These are phyloP conservation scores for Laburnicola sp. DNA, from an alignment of 2,329 filamentous ascomycete genomes.

Conservation along the genomic window DNA sequence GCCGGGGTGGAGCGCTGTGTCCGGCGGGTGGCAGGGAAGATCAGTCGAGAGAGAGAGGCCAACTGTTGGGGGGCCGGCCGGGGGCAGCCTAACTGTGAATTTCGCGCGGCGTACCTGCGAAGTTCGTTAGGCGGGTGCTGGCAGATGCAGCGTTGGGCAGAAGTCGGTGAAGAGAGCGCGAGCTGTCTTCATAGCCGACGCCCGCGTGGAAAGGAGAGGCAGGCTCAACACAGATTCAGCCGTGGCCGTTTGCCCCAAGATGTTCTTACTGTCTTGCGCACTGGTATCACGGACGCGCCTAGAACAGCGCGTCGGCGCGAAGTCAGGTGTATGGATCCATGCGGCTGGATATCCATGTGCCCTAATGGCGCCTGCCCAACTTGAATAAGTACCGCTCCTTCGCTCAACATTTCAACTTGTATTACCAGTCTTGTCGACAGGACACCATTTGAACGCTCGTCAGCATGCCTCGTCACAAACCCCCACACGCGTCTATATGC, in stretches of 20 bases:
- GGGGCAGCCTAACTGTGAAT: too few relatives aligned
- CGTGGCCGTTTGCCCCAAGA: neutral
- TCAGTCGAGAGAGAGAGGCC: slow-evolving; percentile 4
- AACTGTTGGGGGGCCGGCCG: slow-evolving; percentile 5
- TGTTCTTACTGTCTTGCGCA: slow-evolving; percentile 7
- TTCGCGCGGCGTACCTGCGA: too few relatives aligned
- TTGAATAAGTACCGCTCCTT: neutral
- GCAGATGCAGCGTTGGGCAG: slow-evolving; percentile 5
- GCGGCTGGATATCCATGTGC: too few relatives aligned
- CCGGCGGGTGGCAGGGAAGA: slow-evolving; percentile 9
- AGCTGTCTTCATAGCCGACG: slow-evolving; percentile 5
- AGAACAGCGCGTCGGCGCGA: slow-evolving; percentile 20
- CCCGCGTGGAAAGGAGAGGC: neutral
- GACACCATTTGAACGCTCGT: too few relatives aligned
- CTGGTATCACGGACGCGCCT: slow-evolving; percentile 7
- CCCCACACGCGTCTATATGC: neutral
- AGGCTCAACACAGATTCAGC: neutral
- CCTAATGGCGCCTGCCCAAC: neutral
- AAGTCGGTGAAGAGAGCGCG: slow-evolving; percentile 13
- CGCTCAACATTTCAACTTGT: neutral
- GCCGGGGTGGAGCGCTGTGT: slow-evolving; percentile 8
- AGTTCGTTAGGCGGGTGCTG: slow-evolving; percentile 3
- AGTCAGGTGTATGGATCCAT: slow-evolving; percentile 27
- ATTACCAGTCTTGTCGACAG: too few relatives aligned
- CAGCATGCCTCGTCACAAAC: slow-evolving; percentile 3